A percentile compares a stretch with the other conserved stretches of the same genome.
phyloP scores from a whole-genome alignment of 345 rosid genomes.

The Eucalyptus leucophloia region DNA sequence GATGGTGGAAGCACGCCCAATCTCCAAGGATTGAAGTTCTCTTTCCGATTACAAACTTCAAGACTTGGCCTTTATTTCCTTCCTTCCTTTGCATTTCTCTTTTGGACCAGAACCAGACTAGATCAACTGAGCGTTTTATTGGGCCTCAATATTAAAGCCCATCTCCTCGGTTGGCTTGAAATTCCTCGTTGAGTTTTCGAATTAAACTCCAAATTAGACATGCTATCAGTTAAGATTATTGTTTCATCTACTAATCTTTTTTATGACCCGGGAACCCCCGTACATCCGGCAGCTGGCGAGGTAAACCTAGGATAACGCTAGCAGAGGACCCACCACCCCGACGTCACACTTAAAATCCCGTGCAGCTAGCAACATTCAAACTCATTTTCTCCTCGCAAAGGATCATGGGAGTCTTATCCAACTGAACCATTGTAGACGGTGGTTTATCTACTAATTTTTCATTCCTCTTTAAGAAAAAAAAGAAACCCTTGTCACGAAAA shows the following conservation, averaged over 20 bases:
- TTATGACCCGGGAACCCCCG: too few relatives aligned
- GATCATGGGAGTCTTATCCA: too few relatives aligned
- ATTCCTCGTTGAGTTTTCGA: background rate
- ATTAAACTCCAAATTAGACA: background rate
- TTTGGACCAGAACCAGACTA: background rate
- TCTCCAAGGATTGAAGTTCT: background rate
- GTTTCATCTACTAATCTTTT: background rate
- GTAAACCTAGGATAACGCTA: too few relatives aligned
- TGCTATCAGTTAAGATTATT: background rate
- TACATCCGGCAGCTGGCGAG: too few relatives aligned
- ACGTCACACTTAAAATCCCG: too few relatives aligned
- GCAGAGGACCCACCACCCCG: too few relatives aligned
- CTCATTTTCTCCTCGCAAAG: too few relatives aligned
- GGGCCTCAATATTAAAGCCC: background rate
- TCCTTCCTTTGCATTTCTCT: background rate
- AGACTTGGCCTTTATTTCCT: background rate
- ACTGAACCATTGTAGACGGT: too few relatives aligned
- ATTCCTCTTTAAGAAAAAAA: background rate
- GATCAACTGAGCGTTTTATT: background rate
- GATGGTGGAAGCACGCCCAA: background rate
- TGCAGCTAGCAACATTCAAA: too few relatives aligned
- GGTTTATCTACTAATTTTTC: background rate
- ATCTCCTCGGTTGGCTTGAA: background rate
- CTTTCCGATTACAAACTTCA: background rate
- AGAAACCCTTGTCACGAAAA: background rate